Percentiles rank a stretch among this genome's conserved stretches.
These are phyloP conservation scores for Calycina marina DNA, from an alignment of 2,329 filamentous ascomycete genomes.

Conservation along the genomic window DNA sequence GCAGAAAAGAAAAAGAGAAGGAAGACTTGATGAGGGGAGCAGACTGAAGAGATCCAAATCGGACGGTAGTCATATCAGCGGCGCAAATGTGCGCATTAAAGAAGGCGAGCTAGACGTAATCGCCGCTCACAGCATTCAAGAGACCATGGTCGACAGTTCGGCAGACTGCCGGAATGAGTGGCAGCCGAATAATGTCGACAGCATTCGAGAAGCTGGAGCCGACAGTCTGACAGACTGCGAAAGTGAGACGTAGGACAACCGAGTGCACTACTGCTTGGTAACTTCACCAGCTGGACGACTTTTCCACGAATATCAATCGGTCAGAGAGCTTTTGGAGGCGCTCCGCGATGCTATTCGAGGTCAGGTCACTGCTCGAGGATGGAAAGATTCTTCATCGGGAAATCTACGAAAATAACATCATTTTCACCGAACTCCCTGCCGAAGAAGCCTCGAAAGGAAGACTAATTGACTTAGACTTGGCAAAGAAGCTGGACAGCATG, in stretches of 20 bases:
- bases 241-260: too few relatives aligned
- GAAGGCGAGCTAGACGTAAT: conserved; percentile 10
- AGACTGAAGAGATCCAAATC: conserved; percentile 13
- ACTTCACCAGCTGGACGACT: conserved; percentile 20
- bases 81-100: conserved; percentile 7
- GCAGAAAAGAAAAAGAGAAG: too few relatives aligned
- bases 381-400: conserved; percentile 25
- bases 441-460: conserved; percentile 5
- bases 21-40: too few relatives aligned
- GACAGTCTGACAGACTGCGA: too few relatives aligned
- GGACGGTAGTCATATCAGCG: conserved; percentile 6
- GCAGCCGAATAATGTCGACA: conserved; percentile 10
- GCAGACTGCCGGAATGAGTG: conserved; percentile 10
- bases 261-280: too few relatives aligned
- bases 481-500: too few relatives aligned
- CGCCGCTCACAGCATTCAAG: conserved; percentile 10
- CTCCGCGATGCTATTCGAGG: conserved; percentile 24
- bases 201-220: too few relatives aligned
- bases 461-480: too few relatives aligned
- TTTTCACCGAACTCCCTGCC: conserved; percentile 16
- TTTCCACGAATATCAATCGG: conserved; percentile 17
- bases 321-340: conserved; percentile 23
- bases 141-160: conserved; percentile 10
- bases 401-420: conserved; percentile 25
- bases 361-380: conserved; percentile 22